Conservation (phyloP, 164 flowering plant species). For the Aristolochia contorta region DNA sequence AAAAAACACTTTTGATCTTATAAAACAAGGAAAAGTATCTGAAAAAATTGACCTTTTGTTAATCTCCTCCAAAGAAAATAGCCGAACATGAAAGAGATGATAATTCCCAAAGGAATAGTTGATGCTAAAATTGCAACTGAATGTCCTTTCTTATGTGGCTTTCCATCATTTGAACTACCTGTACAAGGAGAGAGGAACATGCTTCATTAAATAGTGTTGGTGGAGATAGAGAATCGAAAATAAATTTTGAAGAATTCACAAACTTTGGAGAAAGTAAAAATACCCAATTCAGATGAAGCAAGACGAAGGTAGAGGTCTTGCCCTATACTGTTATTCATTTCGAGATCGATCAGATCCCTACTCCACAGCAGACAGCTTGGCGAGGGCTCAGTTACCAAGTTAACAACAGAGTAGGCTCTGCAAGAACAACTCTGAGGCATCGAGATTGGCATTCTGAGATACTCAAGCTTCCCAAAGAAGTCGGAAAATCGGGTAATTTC, state of each 20-base stretch:
- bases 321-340: not conserved
- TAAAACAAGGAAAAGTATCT: not conserved
- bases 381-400: too few species aligned
- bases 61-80: not conserved
- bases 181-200: not conserved
- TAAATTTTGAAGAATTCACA: not conserved
- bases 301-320: constrained; percentile 5
- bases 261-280: not conserved
- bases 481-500: constrained; percentile 11
- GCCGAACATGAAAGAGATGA: not conserved
- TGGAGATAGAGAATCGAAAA: not conserved
- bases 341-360: not conserved
- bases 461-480: not conserved
- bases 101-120: not conserved
- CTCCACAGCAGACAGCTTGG: constrained; percentile 1
- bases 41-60: not conserved
- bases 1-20: not conserved
- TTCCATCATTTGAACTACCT: not conserved
- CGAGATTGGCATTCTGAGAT: not conserved
- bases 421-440: constrained; percentile 8
- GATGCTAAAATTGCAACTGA: not conserved
- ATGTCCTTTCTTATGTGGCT: not conserved
- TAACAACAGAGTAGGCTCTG: constrained; percentile 5
- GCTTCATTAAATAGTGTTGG: not conserved
- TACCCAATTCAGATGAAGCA: constrained; percentile 3